Evolutionary conservation across 2,329 filamentous ascomycete genomes (phyloP).

Genomic region (Mollisiaceae sp.): DNA sequence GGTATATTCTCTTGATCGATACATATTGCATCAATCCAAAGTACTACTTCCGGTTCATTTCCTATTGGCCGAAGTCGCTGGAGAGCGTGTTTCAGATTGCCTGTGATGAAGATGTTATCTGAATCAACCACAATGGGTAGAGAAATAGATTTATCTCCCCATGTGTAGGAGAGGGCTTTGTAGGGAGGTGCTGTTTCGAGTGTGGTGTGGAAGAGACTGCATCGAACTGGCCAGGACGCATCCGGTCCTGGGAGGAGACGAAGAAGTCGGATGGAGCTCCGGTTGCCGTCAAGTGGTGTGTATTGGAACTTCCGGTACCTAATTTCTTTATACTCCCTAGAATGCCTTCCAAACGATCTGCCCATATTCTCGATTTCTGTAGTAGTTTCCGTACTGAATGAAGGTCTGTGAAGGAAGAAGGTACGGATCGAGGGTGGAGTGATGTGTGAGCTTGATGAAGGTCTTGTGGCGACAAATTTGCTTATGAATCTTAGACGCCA

Average conservation of each 20-base stretch:
- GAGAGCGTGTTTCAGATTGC: constrained; percentile 34
- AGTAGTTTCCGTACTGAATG: not conserved
- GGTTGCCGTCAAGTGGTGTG: constrained; percentile 21
- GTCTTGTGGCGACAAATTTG: not conserved
- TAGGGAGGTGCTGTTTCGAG: constrained; percentile 33
- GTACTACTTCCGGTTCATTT: constrained; percentile 20
- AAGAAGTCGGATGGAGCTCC: constrained; percentile 27
- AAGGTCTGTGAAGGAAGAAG: not conserved
- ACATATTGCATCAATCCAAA: constrained; percentile 39
- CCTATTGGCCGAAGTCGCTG: constrained; percentile 27
- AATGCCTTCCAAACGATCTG: not conserved
- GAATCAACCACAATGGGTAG: constrained; percentile 26
- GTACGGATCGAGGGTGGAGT: not conserved
- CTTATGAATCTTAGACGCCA: not conserved
- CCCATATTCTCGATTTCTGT: constrained; percentile 3
- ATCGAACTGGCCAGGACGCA: constrained; percentile 17
- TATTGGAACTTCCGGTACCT: constrained; percentile 24
- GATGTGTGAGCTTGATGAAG: not conserved
- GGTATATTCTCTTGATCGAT: constrained; percentile 35
- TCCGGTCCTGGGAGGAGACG: constrained; percentile 9
- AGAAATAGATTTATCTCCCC: constrained; percentile 25
- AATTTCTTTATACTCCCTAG: not conserved
- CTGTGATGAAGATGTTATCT: constrained; percentile 24
- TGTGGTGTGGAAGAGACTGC: constrained; percentile 30
- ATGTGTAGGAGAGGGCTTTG: constrained; percentile 37